Evolutionary conservation across 2,329 filamentous ascomycete species (phyloP).

Genomic region (Ophiostoma montium): DNA sequence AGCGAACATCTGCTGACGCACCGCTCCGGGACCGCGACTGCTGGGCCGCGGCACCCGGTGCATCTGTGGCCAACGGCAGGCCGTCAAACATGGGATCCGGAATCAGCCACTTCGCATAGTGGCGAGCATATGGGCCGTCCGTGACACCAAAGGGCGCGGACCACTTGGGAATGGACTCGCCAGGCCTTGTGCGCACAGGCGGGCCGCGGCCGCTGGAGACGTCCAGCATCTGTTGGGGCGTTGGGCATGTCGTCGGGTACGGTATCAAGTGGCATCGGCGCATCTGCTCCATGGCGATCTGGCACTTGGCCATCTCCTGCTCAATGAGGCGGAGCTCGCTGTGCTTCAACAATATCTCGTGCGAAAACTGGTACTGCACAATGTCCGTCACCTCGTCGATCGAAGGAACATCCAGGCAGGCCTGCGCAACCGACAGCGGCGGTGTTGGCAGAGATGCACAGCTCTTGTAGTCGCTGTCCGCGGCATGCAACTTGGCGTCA

Average conservation of each 20-base stretch:
- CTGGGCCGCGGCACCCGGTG: constrained; percentile 25
- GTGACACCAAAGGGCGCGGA: constrained; percentile 81
- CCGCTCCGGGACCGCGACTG: constrained; percentile 24
- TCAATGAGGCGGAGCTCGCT: constrained; percentile 88
- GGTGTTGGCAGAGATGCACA: constrained; percentile 10
- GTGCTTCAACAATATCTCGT: constrained; percentile 89
- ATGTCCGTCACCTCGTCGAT: constrained; percentile 49
- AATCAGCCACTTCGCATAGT: constrained; percentile 92
- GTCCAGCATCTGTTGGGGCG: constrained; percentile 52
- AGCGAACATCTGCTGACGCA: constrained; percentile 52
- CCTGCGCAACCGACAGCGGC: constrained; percentile 8
- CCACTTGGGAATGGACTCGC: constrained; percentile 56
- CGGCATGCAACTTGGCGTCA: not conserved
- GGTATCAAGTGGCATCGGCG: constrained; percentile 86
- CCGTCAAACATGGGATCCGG: constrained; percentile 80
- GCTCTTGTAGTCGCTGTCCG: not conserved
- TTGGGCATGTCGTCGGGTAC: constrained; percentile 59
- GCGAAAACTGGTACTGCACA: constrained; percentile 75
- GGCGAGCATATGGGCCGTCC: constrained; percentile 83
- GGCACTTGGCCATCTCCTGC: constrained; percentile 91
- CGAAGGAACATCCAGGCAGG: constrained; percentile 14
- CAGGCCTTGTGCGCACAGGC: constrained; percentile 46
- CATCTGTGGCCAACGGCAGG: constrained; percentile 20
- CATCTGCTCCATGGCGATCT: constrained; percentile 83
- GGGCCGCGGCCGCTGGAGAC: constrained; percentile 63